Percentiles rank a stretch among this genome's conserved stretches.
Conservation (phyloP, 2,329 filamentous ascomycete species). For the Fusarium xyrophilum region DNA sequence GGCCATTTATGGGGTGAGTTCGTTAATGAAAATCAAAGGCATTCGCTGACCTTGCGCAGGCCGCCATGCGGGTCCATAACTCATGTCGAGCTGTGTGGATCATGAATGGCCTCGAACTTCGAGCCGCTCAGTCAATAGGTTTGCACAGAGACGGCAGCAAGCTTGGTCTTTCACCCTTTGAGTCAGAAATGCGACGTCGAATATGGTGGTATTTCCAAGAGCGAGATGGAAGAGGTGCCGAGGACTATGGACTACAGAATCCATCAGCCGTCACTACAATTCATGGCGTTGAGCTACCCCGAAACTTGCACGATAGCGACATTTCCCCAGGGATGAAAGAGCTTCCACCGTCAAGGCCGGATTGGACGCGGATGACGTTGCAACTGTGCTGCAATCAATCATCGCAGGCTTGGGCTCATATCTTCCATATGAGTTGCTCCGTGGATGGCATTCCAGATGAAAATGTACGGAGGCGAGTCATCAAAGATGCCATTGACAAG, state of each 20-base stretch:
- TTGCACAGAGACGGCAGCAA: conserved; percentile 59
- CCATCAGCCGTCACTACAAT: not conserved
- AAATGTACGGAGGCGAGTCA: conserved; percentile 50
- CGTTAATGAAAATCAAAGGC: not conserved
- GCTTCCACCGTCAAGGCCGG: conserved; percentile 54
- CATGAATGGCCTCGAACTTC: conserved; percentile 53
- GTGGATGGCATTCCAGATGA: conserved; percentile 22
- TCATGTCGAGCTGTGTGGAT: conserved; percentile 49
- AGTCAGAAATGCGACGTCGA: conserved; percentile 62
- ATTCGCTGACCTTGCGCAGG: conserved; percentile 20
- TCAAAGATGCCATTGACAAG: conserved; percentile 31
- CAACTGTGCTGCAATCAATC: conserved; percentile 61
- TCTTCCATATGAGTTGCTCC: conserved; percentile 34
- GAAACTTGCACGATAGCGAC: conserved; percentile 63
- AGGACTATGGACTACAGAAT: conserved; percentile 59
- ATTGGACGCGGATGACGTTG: conserved; percentile 66
- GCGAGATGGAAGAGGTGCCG: conserved; percentile 58
- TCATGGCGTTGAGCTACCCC: conserved; percentile 57
- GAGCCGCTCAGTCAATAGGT: conserved; percentile 58
- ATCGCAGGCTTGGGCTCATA: conserved; percentile 40
- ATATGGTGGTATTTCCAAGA: conserved; percentile 62
- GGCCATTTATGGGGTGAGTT: conserved; percentile 48
- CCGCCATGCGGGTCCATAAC: conserved; percentile 45
- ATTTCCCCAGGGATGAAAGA: conserved; percentile 56
- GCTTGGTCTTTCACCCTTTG: conserved; percentile 58